Evolutionary conservation across 805 yeast genomes (phyloP).

Genomic region (Kodamaea neixiangensis): DNA sequence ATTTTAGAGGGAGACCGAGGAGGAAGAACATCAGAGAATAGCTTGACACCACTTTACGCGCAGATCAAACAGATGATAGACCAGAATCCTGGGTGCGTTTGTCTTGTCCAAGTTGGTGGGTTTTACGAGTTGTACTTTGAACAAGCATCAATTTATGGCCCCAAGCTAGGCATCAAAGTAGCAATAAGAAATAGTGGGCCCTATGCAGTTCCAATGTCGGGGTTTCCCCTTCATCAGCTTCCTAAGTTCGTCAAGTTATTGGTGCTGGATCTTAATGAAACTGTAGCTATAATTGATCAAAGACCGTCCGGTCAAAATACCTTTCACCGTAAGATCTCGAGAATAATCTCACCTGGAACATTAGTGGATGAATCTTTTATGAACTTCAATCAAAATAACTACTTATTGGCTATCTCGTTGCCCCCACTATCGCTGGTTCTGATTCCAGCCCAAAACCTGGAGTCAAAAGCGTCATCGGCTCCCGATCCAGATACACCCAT

Average conservation of each 20-base stretch:
- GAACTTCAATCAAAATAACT: slow-evolving; percentile 71
- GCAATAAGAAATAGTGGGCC: slow-evolving; percentile 55
- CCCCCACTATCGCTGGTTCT: slow-evolving; percentile 40
- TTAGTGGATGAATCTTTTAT: slow-evolving; percentile 83
- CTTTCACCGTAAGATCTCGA: slow-evolving; percentile 67
- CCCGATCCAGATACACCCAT: slow-evolving; percentile 45
- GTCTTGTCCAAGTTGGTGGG: slow-evolving; percentile 76
- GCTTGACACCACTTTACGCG: slow-evolving; percentile 39
- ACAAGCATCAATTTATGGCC: slow-evolving; percentile 76
- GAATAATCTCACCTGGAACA: slow-evolving; percentile 92
- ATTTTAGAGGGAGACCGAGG: slow-evolving; percentile 41
- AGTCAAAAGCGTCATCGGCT: slow-evolving; percentile 12
- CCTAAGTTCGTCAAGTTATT: slow-evolving; percentile 72
- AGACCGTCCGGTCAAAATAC: slow-evolving; percentile 21
- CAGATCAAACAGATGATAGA: slow-evolving; percentile 33
- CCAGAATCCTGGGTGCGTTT: slow-evolving; percentile 39
- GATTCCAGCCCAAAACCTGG: background rate
- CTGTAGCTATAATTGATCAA: slow-evolving; percentile 86
- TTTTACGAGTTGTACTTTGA: slow-evolving; percentile 88
- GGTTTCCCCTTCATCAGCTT: slow-evolving; percentile 76
- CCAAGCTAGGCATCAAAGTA: slow-evolving; percentile 68
- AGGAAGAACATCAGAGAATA: slow-evolving; percentile 31
- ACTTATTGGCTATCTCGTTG: slow-evolving; percentile 62
- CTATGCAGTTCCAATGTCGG: slow-evolving; percentile 72
- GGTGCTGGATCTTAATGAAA: slow-evolving; percentile 66